These are phyloP conservation scores for Auricularia auricula-judae DNA, from an alignment of 768 basidiomycete genomes.

Conservation along the genomic window DNA sequence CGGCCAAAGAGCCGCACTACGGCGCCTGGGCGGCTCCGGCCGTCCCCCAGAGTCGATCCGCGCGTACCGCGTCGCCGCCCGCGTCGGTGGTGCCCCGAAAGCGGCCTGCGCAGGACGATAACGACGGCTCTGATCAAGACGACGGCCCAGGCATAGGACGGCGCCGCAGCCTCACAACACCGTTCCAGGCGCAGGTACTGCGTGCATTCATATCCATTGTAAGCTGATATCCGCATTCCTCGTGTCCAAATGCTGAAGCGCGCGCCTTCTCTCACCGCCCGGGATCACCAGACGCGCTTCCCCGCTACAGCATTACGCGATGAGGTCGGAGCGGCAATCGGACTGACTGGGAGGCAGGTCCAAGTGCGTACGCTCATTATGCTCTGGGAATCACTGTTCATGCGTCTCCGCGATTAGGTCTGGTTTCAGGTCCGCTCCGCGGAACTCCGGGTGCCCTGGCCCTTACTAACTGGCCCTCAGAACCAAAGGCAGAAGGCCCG, in stretches of 20 bases:
- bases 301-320: conserved; percentile 81
- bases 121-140: not conserved
- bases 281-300: conserved; percentile 58
- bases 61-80: not conserved
- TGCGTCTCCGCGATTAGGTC: conserved; percentile 35
- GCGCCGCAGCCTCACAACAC: not conserved
- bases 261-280: not conserved
- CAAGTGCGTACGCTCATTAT: conserved; percentile 46
- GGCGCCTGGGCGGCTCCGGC: not conserved
- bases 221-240: not conserved
- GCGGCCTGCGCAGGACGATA: not conserved
- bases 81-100: not conserved
- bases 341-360: conserved; percentile 82
- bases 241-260: too few species aligned
- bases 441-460: conserved; percentile 3
- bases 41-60: not conserved
- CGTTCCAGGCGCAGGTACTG: not conserved
- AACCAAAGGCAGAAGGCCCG: conserved; percentile 84
- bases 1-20: not conserved
- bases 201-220: not conserved
- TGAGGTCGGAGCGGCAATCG: conserved; percentile 77
- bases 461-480: conserved; percentile 24
- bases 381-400: conserved; percentile 6
- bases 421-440: conserved; percentile 68
- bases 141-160: not conserved